Percentiles rank a stretch among this genome's conserved stretches.
Conservation (phyloP, 2,329 filamentous ascomycete genomes). For the Dendrostoma leiphaemia region DNA sequence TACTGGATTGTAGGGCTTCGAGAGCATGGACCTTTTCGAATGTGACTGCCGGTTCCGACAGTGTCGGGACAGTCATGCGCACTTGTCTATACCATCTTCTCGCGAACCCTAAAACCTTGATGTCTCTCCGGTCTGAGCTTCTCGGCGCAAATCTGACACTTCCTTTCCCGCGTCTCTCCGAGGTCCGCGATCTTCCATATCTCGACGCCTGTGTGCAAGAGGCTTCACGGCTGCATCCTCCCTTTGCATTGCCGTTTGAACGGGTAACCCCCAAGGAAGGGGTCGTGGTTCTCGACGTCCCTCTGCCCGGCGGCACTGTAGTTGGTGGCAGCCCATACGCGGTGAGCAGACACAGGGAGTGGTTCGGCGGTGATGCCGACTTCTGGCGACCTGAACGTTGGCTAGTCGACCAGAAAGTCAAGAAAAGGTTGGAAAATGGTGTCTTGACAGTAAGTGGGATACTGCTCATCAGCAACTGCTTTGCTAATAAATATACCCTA, state of each 20-base stretch:
- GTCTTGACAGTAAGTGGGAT: conserved; percentile 20
- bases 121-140: conserved; percentile 28
- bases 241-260: conserved; percentile 26
- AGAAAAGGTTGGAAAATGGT: conserved; percentile 18
- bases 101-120: conserved; percentile 22
- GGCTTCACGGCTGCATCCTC: conserved; percentile 26
- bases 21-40: conserved; percentile 31
- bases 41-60: conserved; percentile 29
- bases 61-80: conserved; percentile 27
- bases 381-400: conserved; percentile 25
- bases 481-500: neutral
- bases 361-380: conserved; percentile 24
- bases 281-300: conserved; percentile 18
- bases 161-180: conserved; percentile 27
- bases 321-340: conserved; percentile 27
- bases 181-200: conserved; percentile 27
- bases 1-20: conserved; percentile 20
- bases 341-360: conserved; percentile 22
- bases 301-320: conserved; percentile 24
- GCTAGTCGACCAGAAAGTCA: conserved; percentile 12
- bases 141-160: conserved; percentile 23
- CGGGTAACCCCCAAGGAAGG: conserved; percentile 26
- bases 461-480: too few relatives aligned
- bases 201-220: conserved; percentile 28
- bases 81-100: conserved; percentile 29